Conservation (phyloP, 2,329 filamentous ascomycete genomes). For the Exserohilum rostratum region DNA sequence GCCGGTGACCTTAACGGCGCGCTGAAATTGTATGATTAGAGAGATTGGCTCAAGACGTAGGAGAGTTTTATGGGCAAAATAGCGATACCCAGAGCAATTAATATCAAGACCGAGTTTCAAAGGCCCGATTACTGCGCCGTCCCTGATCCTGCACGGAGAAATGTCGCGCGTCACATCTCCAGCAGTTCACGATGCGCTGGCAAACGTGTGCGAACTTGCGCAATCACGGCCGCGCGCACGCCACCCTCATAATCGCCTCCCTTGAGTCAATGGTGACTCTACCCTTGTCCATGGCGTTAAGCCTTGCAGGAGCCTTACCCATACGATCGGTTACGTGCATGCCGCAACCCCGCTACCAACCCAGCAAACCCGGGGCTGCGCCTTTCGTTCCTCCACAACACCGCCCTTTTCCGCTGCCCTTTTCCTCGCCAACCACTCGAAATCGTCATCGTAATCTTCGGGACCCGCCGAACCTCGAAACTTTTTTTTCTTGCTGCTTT, state of each 20-base stretch:
- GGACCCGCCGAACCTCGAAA: constrained; percentile 3
- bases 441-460: background rate
- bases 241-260: background rate
- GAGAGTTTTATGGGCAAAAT: background rate
- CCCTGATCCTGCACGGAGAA: background rate
- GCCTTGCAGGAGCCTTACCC: constrained; percentile 11
- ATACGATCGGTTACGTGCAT: background rate
- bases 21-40: constrained; percentile 89
- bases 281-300: constrained; percentile 11
- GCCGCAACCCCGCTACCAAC: constrained; percentile 15
- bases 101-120: background rate
- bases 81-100: constrained; percentile 7
- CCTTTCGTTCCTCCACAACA: constrained; percentile 6
- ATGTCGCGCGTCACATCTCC: background rate
- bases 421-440: constrained; percentile 1
- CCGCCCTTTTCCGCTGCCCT: constrained; percentile 4
- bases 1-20: constrained; percentile 88
- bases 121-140: background rate
- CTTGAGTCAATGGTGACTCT: background rate
- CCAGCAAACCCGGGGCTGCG: constrained; percentile 12
- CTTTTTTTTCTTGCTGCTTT: background rate
- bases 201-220: constrained; percentile 22
- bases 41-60: no score
- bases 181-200: constrained; percentile 10
- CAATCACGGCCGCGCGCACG: constrained; percentile 2